A percentile compares a stretch with the other conserved stretches of the same genome.
Conservation (phyloP, 2,329 filamentous ascomycete genomes). For the Fusarium sulawesiense region DNA sequence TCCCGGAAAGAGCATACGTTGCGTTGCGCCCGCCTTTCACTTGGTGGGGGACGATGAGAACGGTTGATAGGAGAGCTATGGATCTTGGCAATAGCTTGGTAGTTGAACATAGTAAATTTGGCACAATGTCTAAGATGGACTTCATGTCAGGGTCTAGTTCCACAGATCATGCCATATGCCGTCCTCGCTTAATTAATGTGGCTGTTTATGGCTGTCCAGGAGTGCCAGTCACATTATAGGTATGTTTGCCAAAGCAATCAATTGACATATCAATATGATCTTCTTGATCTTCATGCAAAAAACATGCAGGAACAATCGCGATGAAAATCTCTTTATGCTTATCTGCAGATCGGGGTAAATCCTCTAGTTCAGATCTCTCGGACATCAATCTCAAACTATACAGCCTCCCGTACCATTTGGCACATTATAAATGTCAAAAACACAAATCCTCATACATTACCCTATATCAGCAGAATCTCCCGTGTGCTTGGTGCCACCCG, state of each 20-base stretch:
- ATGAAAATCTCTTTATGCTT: background rate
- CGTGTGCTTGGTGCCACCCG: background rate
- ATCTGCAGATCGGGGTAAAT: background rate
- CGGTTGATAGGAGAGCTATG: background rate
- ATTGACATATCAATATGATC: background rate
- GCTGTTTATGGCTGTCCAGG: background rate
- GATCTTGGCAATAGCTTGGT: background rate
- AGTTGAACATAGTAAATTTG: background rate
- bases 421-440: too few species aligned
- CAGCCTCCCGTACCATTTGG: background rate
- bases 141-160: background rate
- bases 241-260: too few species aligned
- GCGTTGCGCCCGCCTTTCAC: background rate
- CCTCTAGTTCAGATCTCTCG: background rate
- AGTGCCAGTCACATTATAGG: too few species aligned
- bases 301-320: background rate
- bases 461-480: background rate
- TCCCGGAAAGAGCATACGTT: background rate
- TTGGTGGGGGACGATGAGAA: background rate
- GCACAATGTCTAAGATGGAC: background rate
- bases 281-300: accelerated
- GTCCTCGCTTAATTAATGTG: background rate
- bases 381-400: background rate
- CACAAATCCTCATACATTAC: background rate
- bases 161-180: background rate